Evolutionary conservation across 352 stramenopile species (phyloP).

Genomic region (Globisporangium mamillatum): DNA sequence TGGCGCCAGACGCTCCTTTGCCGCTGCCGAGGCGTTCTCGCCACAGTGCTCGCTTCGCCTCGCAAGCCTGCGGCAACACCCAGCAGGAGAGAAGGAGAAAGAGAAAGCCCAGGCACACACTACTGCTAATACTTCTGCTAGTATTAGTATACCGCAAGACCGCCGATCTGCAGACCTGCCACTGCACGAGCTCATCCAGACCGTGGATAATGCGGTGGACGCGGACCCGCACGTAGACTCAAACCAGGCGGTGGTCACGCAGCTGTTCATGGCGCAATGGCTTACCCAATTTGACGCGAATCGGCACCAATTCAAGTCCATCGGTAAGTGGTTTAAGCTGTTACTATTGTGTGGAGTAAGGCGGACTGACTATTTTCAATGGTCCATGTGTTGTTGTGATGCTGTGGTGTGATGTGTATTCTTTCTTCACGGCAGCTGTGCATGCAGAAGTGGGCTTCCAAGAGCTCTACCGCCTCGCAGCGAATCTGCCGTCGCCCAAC

Average conservation of each 20-base stretch:
- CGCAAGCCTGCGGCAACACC: not conserved
- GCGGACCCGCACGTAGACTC: constrained; percentile 46
- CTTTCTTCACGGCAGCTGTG: constrained; percentile 32
- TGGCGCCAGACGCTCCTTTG: not conserved
- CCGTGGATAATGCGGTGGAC: constrained; percentile 48
- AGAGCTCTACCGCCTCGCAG: constrained; percentile 56
- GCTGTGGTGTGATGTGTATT: not conserved
- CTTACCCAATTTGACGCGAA: constrained; percentile 52
- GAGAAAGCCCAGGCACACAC: not conserved
- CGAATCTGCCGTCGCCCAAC: constrained; percentile 52
- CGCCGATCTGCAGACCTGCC: constrained; percentile 16
- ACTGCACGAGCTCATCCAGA: constrained; percentile 53
- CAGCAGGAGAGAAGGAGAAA: not conserved
- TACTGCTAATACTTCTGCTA: not conserved
- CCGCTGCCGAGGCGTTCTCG: constrained; percentile 34
- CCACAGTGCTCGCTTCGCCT: constrained; percentile 43
- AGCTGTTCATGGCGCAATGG: constrained; percentile 65
- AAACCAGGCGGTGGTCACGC: constrained; percentile 49
- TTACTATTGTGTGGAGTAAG: not conserved
- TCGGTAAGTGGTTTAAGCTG: constrained; percentile 28
- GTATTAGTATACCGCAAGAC: not conserved
- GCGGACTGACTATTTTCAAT: not conserved
- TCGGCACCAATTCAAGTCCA: constrained; percentile 56
- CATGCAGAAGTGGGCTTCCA: constrained; percentile 64
- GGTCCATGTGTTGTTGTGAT: not conserved